phyloP scores from a whole-genome alignment of 176 grass and related monocot genomes.

The maize (Zea mays) region DNA sequence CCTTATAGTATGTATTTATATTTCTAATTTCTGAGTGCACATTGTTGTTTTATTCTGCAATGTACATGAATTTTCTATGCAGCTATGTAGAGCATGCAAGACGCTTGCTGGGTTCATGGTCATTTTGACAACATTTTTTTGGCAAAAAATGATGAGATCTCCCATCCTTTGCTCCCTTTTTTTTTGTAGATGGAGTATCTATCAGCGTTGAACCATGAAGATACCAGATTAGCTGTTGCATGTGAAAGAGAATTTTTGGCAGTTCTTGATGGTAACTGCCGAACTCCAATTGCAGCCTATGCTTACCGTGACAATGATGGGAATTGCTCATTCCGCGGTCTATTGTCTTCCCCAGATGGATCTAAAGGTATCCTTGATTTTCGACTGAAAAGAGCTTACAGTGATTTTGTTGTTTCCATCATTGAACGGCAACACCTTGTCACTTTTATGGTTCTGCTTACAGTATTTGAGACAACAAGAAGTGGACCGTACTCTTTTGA shows the following conservation, averaged over 20 bases:
- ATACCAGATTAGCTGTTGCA: conserved; percentile 92
- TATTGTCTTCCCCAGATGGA: conserved; percentile 89
- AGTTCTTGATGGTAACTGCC: conserved; percentile 90
- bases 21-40: not conserved
- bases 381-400: not conserved
- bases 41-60: conserved; percentile 9
- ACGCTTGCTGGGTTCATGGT: not conserved
- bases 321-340: conserved; percentile 79
- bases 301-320: conserved; percentile 65
- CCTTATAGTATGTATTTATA: not conserved
- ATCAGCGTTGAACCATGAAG: conserved; percentile 83
- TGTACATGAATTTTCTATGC: not conserved
- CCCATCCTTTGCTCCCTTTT: too few relatives aligned
- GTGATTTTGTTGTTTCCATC: not conserved
- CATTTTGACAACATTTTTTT: not conserved
- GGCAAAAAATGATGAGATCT: not conserved
- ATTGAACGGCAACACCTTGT: not conserved
- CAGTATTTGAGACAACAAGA: conserved; percentile 85
- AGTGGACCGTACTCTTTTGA: conserved; percentile 59
- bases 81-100: not conserved
- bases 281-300: conserved; percentile 93
- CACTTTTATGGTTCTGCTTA: not conserved
- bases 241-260: conserved; percentile 93
- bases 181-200: conserved; percentile 73
- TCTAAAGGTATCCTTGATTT: conserved; percentile 55